phyloP scores from a whole-genome alignment of 2,329 filamentous ascomycete species.

The Aspergillus sp. region DNA sequence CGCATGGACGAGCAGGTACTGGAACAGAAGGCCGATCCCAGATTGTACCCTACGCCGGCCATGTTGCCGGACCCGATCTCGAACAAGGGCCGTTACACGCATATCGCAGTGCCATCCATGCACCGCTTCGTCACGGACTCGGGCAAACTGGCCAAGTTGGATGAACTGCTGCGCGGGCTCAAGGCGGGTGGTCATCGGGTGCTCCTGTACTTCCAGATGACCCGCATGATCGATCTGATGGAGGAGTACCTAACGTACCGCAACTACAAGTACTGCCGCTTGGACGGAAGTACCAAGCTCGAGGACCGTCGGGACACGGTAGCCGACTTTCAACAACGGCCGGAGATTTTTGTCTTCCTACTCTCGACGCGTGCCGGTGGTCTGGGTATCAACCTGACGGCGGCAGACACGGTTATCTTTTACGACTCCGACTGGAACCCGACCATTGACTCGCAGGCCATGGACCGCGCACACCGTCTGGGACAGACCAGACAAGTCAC shows the following conservation, averaged over 20 bases:
- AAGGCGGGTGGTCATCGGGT: constrained; percentile 92
- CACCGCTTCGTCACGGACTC: constrained; percentile 94
- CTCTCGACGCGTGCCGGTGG: constrained; percentile 93
- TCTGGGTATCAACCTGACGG: constrained; percentile 93
- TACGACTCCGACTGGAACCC: constrained; percentile 99
- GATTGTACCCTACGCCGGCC: constrained; percentile 51
- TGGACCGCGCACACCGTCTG: constrained; percentile 96
- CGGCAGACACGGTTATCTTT: constrained; percentile 97
- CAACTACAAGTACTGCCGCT: constrained; percentile 96
- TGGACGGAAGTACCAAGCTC: constrained; percentile 94
- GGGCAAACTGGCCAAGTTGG: constrained; percentile 87
- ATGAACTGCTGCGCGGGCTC: constrained; percentile 76
- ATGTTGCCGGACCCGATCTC: constrained; percentile 72
- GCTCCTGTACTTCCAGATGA: constrained; percentile 99
- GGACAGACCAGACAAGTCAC: constrained; percentile 94
- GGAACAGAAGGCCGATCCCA: constrained; percentile 59
- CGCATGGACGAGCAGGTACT: constrained; percentile 65
- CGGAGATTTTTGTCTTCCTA: constrained; percentile 95
- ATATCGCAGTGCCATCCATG: constrained; percentile 93
- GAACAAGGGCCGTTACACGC: constrained; percentile 75
- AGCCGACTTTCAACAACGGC: constrained; percentile 86
- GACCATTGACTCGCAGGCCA: constrained; percentile 95
- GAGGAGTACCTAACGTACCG: constrained; percentile 98
- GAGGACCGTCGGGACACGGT: constrained; percentile 96
- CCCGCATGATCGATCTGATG: constrained; percentile 98